Conservation (phyloP, 129 eudicot species). For the Centella asiatica region DNA sequence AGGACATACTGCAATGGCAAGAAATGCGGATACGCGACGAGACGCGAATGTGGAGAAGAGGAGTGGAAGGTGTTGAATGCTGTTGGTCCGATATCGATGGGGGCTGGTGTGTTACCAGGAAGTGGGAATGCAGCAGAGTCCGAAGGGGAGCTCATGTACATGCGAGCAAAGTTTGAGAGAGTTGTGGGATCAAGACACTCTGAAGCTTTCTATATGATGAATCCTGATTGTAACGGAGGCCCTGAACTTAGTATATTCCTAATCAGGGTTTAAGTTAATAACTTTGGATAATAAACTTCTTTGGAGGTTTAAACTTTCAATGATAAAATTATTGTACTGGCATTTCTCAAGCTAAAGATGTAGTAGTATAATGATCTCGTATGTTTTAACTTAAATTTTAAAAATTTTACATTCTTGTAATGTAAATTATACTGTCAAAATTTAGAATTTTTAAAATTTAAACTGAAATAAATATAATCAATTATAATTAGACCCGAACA, state of each 20-base stretch:
- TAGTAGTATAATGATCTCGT: too few relatives aligned
- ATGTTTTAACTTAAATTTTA: too few relatives aligned
- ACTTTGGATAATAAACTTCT: background rate
- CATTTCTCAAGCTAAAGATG: too few relatives aligned
- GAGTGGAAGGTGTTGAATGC: slow-evolving; percentile 66
- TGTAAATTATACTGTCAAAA: too few relatives aligned
- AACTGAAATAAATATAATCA: too few relatives aligned
- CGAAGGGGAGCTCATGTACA: slow-evolving; percentile 79
- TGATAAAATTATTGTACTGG: too few relatives aligned
- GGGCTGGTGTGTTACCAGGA: slow-evolving; percentile 82
- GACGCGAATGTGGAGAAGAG: slow-evolving; percentile 58
- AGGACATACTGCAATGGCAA: slow-evolving; percentile 82
- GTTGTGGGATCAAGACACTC: slow-evolving; percentile 66
- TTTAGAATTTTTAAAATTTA: too few relatives aligned
- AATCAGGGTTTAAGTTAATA: slow-evolving; percentile 40
- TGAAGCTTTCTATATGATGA: slow-evolving; percentile 88
- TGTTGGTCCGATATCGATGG: slow-evolving; percentile 70
- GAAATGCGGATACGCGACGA: slow-evolving; percentile 69
- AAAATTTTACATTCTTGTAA: too few relatives aligned
- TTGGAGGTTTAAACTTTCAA: too few relatives aligned
- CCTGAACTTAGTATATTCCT: slow-evolving; percentile 73
- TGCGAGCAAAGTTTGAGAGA: slow-evolving; percentile 80
- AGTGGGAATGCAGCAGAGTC: slow-evolving; percentile 23
- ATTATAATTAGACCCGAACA: too few relatives aligned
- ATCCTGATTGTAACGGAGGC: slow-evolving; percentile 76